Conservation (phyloP, 106 monocot genomes). For the Platanthera zijinensis region DNA sequence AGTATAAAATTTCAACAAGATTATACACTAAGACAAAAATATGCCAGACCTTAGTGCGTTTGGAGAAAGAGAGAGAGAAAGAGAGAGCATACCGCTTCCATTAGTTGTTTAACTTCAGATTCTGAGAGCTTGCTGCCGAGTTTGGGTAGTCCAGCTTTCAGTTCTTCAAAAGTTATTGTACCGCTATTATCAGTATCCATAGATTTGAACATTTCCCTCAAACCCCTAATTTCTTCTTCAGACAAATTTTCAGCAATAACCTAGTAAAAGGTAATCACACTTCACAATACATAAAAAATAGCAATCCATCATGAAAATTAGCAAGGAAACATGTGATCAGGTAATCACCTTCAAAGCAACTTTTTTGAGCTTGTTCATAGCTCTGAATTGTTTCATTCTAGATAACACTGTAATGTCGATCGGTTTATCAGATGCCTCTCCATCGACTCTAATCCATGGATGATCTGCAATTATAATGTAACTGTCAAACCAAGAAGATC, state of each 20-base stretch:
- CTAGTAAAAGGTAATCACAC: slow-evolving; percentile 17
- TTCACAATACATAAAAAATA: slow-evolving; percentile 4
- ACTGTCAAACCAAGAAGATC: slow-evolving; percentile 12
- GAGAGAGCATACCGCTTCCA: slow-evolving; percentile 67
- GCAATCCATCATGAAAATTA: background rate
- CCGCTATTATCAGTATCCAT: slow-evolving; percentile 85
- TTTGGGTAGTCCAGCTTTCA: slow-evolving; percentile 79
- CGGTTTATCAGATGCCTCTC: slow-evolving; percentile 58
- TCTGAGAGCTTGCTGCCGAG: slow-evolving; percentile 79
- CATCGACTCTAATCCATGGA: slow-evolving; percentile 64
- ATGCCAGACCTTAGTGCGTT: background rate
- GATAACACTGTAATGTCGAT: slow-evolving; percentile 50
- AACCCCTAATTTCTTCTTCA: slow-evolving; percentile 80
- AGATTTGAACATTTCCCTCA: slow-evolving; percentile 85
- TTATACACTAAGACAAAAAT: background rate
- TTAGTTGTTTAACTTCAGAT: slow-evolving; percentile 57
- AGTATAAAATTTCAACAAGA: background rate
- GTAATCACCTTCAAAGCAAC: slow-evolving; percentile 50
- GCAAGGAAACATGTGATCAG: background rate
- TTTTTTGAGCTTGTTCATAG: slow-evolving; percentile 75
- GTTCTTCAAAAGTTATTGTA: slow-evolving; percentile 69
- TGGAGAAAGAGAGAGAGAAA: background rate
- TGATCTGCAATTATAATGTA: slow-evolving; percentile 28
- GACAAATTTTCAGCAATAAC: slow-evolving; percentile 83
- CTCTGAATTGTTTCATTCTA: slow-evolving; percentile 71